Base-by-base conservation (phyloP, 148 eudicot genomes). In the Rhododendron griersonianum region DNA sequence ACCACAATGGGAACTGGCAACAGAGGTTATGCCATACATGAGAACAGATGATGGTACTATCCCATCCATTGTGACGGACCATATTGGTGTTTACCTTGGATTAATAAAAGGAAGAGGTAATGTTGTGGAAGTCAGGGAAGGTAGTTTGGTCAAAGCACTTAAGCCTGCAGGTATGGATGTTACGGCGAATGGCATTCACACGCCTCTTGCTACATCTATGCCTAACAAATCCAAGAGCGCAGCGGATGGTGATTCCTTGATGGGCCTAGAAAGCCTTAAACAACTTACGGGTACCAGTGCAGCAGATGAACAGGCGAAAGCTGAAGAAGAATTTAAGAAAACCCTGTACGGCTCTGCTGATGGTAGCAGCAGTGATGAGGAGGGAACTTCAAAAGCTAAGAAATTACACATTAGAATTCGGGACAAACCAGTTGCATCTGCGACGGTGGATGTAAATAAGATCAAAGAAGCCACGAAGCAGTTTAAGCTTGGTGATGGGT, bases 1-100 rank as follows among this genome's bases (percentile, higher is more conserved):
- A 82, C 99, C 98, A 86, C 96, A 93, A 85, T 97, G 99, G 99
- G 99, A 92, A 69, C 90, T 97, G 61, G 99, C 99, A 50, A 95
- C 95, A 15, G 98, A 97, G 92, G 99, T 97, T 85, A 97, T 90
- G 93, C 99, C 99, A 45, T 97, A 97, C 86, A 97, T 97, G 99
- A 95, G 85, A 89, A 97, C 98, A 30, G 95, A 97, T 59, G 98
- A 95, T 86, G 99, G 99, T 8, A 91, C 95, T 33, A 92, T 97
- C 69, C 98, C 98, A 14, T 94, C 98, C 37, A 95, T 95, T 85
- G 93, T 95, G 45, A 91, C 98, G 2, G 99, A 97, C 87, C 96
- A 95, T 87, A 94, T 97, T 84, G 99, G 98, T 85, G 98, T 95
- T 88, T 95, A 97, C 86, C 93, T 95, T n/a, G 99, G 99, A 45